Evolutionary conservation across 2,329 filamentous ascomycete genomes (phyloP).

Genomic region (Orbilia blumenaviensis): DNA sequence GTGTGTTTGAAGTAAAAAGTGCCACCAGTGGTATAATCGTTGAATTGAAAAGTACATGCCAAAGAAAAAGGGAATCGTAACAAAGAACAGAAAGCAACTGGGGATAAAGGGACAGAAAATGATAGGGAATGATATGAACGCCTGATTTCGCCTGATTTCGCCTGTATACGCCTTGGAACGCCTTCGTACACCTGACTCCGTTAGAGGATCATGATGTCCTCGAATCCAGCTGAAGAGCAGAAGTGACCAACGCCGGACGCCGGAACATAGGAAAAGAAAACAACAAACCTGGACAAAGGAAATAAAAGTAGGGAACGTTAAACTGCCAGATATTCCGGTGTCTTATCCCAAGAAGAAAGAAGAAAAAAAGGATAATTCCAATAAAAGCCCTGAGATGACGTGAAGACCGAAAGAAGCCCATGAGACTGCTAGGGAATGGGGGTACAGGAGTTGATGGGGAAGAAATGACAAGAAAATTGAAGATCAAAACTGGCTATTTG

Average conservation of each 20-base stretch:
- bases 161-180: constrained; percentile 36
- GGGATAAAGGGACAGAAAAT: background rate
- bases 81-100: background rate
- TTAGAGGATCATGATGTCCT: constrained; percentile 6
- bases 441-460: constrained; percentile 22
- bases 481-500: constrained; percentile 17
- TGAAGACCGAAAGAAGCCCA: constrained; percentile 20
- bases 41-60: constrained; percentile 38
- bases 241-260: constrained; percentile 35
- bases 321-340: background rate
- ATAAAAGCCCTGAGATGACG: constrained; percentile 7
- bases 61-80: background rate
- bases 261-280: background rate
- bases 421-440: constrained; percentile 19
- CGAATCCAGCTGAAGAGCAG: constrained; percentile 9
- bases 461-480: constrained; percentile 1
- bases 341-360: background rate
- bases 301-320: constrained; percentile 39
- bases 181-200: constrained; percentile 43
- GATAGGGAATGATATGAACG: constrained; percentile 37
- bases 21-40: constrained; percentile 45
- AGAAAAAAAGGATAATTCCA: constrained; percentile 4
- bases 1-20: background rate
- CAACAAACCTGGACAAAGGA: constrained; percentile 38
- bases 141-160: constrained; percentile 52